These are phyloP conservation scores for Phyllosticta paracitricarpa DNA, from an alignment of 2,329 filamentous ascomycete species.

Conservation along the genomic window DNA sequence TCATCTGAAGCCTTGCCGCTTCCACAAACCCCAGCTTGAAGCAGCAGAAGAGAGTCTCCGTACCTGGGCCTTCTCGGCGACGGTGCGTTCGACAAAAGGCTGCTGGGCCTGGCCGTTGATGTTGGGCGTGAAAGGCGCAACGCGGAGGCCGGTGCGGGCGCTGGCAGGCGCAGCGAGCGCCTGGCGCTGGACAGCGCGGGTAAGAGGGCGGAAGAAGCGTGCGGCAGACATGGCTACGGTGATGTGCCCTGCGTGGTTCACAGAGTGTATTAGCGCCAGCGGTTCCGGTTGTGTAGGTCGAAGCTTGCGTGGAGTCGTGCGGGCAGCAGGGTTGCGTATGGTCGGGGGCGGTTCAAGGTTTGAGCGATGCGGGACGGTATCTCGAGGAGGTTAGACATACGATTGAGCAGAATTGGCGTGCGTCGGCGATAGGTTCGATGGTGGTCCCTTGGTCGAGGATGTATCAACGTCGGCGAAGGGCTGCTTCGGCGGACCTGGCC, in stretches of 20 bases:
- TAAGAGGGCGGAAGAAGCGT: constrained; percentile 31
- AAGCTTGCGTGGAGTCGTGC: not conserved
- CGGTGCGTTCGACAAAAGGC: not conserved
- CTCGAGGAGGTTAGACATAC: not conserved
- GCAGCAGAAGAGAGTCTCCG: not conserved
- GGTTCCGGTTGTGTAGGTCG: not conserved
- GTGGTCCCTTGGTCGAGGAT: not conserved
- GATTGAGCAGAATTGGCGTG: constrained; percentile 8
- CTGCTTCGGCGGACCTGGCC: not conserved
- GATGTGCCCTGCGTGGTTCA: constrained; percentile 18
- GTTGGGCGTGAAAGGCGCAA: constrained; percentile 12
- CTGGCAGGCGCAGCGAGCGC: constrained; percentile 18
- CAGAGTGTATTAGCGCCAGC: constrained; percentile 14
- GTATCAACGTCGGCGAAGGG: not conserved
- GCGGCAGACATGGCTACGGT: constrained; percentile 29
- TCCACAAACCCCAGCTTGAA: not conserved
- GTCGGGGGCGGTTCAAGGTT: not conserved
- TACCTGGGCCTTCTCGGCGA: constrained; percentile 10
- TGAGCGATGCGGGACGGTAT: not conserved
- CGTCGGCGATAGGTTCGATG: constrained; percentile 2
- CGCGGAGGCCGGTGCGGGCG: constrained; percentile 7
- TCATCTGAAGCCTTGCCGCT: not conserved
- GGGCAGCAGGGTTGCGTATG: not conserved
- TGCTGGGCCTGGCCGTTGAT: constrained; percentile 3
- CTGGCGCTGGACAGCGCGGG: constrained; percentile 29